phyloP scores from a whole-genome alignment of 2,329 filamentous ascomycete genomes.

The Clarireedia sp. region DNA sequence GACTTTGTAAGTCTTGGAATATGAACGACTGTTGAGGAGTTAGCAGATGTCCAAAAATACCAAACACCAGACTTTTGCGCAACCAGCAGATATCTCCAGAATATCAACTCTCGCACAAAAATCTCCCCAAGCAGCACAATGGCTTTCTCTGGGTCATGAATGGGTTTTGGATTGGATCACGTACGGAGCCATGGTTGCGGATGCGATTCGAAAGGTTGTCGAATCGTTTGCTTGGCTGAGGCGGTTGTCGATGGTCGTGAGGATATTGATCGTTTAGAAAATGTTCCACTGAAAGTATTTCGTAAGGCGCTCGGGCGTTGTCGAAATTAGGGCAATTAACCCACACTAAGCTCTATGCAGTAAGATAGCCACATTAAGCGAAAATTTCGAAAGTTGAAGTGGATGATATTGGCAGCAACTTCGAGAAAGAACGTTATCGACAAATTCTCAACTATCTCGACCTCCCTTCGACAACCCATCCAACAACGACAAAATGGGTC shows the following conservation, averaged over 20 bases:
- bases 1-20: constrained; percentile 99
- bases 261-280: constrained; percentile 6
- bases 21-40: constrained; percentile 40
- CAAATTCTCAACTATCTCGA: constrained; percentile 14
- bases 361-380: constrained; percentile 1
- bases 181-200: constrained; percentile 35
- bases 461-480: constrained; percentile 14
- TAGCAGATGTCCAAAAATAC: background rate
- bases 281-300: constrained; percentile 3
- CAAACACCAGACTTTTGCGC: background rate
- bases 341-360: background rate
- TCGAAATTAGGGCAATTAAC: constrained; percentile 8
- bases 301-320: background rate
- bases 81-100: background rate
- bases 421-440: constrained; percentile 6
- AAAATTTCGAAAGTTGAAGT: constrained; percentile 1
- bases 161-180: background rate
- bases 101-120: background rate
- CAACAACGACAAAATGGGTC: constrained; percentile 38
- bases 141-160: background rate
- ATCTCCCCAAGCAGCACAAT: background rate
- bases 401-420: background rate
- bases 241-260: constrained; percentile 12
- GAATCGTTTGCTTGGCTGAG: constrained; percentile 6
- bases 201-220: constrained; percentile 8